phyloP scores from a whole-genome alignment of 192 early-diverging fungal species.

The Ramicandelaber brevisporus region DNA sequence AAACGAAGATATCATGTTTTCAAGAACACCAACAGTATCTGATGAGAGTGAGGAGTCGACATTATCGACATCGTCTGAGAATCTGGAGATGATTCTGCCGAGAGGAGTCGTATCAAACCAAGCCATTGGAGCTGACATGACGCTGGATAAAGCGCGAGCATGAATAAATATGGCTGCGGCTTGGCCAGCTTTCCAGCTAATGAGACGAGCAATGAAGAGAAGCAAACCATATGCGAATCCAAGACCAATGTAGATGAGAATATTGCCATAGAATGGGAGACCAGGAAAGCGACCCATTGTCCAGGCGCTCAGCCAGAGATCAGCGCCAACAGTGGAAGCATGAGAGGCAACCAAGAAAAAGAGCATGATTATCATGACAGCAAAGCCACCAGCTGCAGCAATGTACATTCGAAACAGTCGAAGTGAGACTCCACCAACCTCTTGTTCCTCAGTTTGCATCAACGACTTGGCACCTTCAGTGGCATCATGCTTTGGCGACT shows the following conservation, averaged over 20 bases:
- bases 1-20: too few relatives aligned
- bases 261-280: too few relatives aligned
- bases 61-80: slow-evolving; percentile 34
- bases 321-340: slow-evolving; percentile 14
- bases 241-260: too few relatives aligned
- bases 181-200: too few relatives aligned
- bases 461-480: too few relatives aligned
- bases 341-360: slow-evolving; percentile 7
- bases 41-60: slow-evolving; percentile 31
- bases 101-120: slow-evolving; percentile 60
- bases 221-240: too few relatives aligned
- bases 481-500: too few relatives aligned
- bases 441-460: slow-evolving; percentile 64
- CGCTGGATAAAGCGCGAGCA: slow-evolving; percentile 20
- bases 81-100: slow-evolving; percentile 46
- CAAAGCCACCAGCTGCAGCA: slow-evolving; percentile 7
- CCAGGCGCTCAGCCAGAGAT: slow-evolving; percentile 43
- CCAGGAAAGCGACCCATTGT: too few relatives aligned
- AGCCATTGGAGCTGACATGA: slow-evolving; percentile 37
- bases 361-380: slow-evolving; percentile 4
- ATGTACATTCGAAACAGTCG: slow-evolving; percentile 30
- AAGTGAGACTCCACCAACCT: slow-evolving; percentile 33
- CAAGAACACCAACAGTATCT: slow-evolving; percentile 36
- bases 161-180: too few relatives aligned
- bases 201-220: too few relatives aligned